Evolutionary conservation across 768 basidiomycete species (phyloP).

Genomic region (Termitomyces heimii): DNA sequence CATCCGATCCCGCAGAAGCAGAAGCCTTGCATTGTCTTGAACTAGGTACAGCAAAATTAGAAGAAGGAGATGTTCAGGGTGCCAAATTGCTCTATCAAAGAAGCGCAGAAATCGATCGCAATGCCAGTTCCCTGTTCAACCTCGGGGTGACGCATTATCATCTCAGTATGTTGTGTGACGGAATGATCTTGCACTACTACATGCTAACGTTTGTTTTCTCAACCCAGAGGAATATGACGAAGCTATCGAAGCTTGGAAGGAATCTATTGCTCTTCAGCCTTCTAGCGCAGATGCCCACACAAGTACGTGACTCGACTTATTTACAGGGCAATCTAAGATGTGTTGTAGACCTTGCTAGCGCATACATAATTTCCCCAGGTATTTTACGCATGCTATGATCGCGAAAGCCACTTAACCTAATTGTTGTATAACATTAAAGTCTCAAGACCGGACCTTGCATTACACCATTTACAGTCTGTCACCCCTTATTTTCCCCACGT

Average conservation of each 20-base stretch:
- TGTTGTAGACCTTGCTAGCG: conserved; percentile 73
- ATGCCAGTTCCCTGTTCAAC: conserved; percentile 80
- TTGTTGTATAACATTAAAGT: conserved; percentile 27
- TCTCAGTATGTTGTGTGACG: conserved; percentile 51
- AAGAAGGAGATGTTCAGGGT: conserved; percentile 78
- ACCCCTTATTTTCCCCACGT: conserved; percentile 15
- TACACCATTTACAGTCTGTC: conserved; percentile 75
- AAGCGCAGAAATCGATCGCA: conserved; percentile 75
- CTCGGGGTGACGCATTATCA: conserved; percentile 88
- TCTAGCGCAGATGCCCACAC: conserved; percentile 84
- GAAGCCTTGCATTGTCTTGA: conserved; percentile 79
- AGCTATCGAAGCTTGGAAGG: conserved; percentile 83
- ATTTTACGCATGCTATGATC: conserved; percentile 2
- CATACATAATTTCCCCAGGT: conserved; percentile 74
- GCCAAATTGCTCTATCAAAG: conserved; percentile 75
- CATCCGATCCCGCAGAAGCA: conserved; percentile 75
- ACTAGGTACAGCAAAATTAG: conserved; percentile 76
- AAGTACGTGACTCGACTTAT: conserved; percentile 44
- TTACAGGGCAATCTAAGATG: conserved; percentile 10
- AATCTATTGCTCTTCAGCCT: conserved; percentile 75
- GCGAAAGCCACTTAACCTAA: conserved; percentile 3
- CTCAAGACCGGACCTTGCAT: conserved; percentile 78
- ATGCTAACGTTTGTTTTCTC: conserved; percentile 7
- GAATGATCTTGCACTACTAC: conserved; percentile 4
- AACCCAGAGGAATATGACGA: conserved; percentile 77